Base-by-base conservation (phyloP, 2,329 filamentous ascomycete genomes). In the Colletotrichum noveboracense region DNA sequence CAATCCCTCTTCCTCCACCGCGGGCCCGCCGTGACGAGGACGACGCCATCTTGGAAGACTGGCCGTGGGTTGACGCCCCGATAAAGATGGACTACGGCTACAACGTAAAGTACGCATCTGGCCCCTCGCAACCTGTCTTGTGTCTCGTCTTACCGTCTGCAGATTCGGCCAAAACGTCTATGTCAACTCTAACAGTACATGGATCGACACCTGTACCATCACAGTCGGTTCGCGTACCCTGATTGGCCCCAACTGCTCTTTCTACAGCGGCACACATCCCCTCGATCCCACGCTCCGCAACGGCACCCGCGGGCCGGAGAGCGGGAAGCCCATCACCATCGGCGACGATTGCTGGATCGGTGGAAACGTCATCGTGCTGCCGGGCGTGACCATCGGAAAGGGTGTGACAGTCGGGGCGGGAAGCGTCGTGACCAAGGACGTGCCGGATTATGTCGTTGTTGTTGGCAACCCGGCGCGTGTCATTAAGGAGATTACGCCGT, bases 311-410 rank as follows among this genome's bases (percentile, higher is more conserved):
- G 95, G 95, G 0, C 95, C 95, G 0, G 96, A 98, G 83, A 80
- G 86, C 10, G 96, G 95, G 1, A 92, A 91, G 78, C 91, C 94
- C 12, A 94, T 98, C 76, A 89, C 87, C 38, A 92, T 98, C 69
- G 95, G 93, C 0, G 93, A 95, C 78, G 95, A 98, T 85, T 94
- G 94, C 84, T 95, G 94, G 94, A 84, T 96, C 34, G 94, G 93
- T 2, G 94, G 94, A 0, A 93, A 93, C 80, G 92, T 92, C 7
- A 91, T 88, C 26, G 90, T 98, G 21, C 86, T 96, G 58, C 92
- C 94, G 0, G 95, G 95, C 0, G 92, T 98, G 28, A 96, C 90
- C 1, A 93, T 98, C 78, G 95, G 96, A 0, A 88, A 89, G 70
- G 95, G 95, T 0, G 89, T 87, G 6, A 94, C 93, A 0, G 89